Evolutionary conservation across 2,329 filamentous ascomycete species (phyloP).

Genomic region (Thielaviopsis ethacetica): DNA sequence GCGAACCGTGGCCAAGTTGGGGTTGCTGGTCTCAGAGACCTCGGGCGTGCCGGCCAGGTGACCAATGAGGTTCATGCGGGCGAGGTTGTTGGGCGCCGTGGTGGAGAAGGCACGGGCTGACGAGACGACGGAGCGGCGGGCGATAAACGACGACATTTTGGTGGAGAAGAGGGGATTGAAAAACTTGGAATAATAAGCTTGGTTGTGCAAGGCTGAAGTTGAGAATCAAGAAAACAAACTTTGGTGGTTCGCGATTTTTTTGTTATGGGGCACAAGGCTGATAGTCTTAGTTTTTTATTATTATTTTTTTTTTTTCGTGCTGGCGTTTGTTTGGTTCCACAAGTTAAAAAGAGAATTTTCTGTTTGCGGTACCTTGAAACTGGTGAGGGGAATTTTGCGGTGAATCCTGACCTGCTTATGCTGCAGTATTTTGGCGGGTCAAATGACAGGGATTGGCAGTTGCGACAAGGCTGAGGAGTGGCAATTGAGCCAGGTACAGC

Average conservation of each 20-base stretch:
- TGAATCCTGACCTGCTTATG: too few relatives aligned
- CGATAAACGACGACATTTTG: conserved; percentile 31
- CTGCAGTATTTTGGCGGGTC: neutral
- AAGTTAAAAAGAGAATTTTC: neutral
- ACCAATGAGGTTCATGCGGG: conserved; percentile 75
- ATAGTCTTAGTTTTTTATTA: neutral
- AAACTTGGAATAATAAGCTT: neutral
- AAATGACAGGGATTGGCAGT: neutral
- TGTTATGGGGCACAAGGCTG: neutral
- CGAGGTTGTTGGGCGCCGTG: conserved; percentile 46
- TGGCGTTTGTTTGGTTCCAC: neutral
- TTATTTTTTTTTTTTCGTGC: neutral
- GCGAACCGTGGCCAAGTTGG: conserved; percentile 51
- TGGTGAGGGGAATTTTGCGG: neutral
- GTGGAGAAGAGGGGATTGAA: conserved; percentile 5
- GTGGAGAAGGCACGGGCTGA: conserved; percentile 60
- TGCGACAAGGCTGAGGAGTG: neutral
- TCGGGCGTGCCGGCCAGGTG: conserved; percentile 71
- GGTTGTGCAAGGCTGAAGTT: neutral
- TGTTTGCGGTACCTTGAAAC: neutral
- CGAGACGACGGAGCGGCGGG: conserved; percentile 32
- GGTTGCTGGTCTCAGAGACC: conserved; percentile 49
- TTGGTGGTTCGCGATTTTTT: neutral
- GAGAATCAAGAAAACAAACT: neutral
- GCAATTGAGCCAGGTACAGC: neutral